Base-by-base conservation (phyloP, 345 rosid species). In the Moricandia moricandioides region DNA sequence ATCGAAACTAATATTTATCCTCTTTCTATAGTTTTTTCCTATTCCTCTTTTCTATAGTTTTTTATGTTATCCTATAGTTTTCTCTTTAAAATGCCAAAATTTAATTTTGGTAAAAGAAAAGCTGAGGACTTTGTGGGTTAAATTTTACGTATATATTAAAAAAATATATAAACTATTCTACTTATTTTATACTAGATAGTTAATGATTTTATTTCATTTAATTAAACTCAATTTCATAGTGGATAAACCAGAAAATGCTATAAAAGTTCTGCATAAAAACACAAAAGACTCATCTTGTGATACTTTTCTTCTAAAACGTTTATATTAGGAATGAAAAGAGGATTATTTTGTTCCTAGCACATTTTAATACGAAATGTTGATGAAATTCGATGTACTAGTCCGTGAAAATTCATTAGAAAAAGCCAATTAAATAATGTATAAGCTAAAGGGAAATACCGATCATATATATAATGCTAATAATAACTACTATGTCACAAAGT, bases 401-500 rank as follows among this genome's bases (percentile, higher is more conserved):
- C 33, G 10, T 13, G 18, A 6, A 58, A 54, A 54, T 18, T 10
- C 59, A 54, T 8, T 54, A 18, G 21, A 14, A 49, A 49, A 49
- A 1, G 3, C 24, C 55, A 49, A 12, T 1, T 51, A 33, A 17
- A 16, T 51, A 18, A 57, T 47, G 49, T 12, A n/a, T 14, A n/a
- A n/a, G 54, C 54, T 49, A 49, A 16, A 16, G 21, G 55, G 55
- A 49, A 49, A 51, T 51, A 17, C 56, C 2, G 14, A 45, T 37
- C 21, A 6, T 14, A 27, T 43, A 0, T 55, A 18, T 14, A 13
- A 13, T 58, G 33, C 9, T 34, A 8, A 34, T 37, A 24, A 34
- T 63, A 24, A 62, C 29, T 27, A 21, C 5, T 63, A 64, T 71
- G 33, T 56, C 37, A 14, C 51, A 63, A 72, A 63, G 64, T 54